Conservation (phyloP, 257 asterid genomes). For the Ligustrum vulgare region DNA sequence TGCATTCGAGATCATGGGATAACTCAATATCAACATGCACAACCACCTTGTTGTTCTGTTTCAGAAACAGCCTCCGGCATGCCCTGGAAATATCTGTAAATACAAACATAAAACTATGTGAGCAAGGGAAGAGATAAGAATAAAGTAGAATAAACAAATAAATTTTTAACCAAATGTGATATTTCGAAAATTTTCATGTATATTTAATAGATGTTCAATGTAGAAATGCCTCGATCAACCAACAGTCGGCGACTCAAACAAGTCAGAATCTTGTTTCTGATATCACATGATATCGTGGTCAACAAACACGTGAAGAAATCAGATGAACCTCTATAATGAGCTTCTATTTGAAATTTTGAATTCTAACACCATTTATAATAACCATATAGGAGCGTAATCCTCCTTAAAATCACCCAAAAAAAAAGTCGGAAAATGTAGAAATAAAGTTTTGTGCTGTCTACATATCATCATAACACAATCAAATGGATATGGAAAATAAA, state of each 20-base stretch:
- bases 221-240: no score
- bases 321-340: background rate
- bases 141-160: background rate
- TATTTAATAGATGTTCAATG: no score
- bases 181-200: no score
- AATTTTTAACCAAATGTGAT: background rate
- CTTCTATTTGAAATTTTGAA: background rate
- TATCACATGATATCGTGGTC: background rate
- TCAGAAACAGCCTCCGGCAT: conserved; percentile 82
- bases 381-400: background rate
- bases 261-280: no score
- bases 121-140: background rate
- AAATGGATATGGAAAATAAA: conserved; percentile 1
- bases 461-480: conserved; percentile 2
- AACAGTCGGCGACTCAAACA: no score
- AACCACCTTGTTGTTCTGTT: conserved; percentile 82
- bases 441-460: background rate
- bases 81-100: conserved; percentile 81
- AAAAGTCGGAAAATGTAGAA: conserved; percentile 3
- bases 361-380: background rate
- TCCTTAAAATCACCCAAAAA: background rate
- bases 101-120: conserved; percentile 5
- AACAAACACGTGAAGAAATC: background rate
- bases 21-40: conserved; percentile 68
- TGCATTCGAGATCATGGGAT: conserved; percentile 15